These are phyloP conservation scores for Jamesozyma gamospora DNA, from an alignment of 805 yeast genomes.

Conservation along the genomic window DNA sequence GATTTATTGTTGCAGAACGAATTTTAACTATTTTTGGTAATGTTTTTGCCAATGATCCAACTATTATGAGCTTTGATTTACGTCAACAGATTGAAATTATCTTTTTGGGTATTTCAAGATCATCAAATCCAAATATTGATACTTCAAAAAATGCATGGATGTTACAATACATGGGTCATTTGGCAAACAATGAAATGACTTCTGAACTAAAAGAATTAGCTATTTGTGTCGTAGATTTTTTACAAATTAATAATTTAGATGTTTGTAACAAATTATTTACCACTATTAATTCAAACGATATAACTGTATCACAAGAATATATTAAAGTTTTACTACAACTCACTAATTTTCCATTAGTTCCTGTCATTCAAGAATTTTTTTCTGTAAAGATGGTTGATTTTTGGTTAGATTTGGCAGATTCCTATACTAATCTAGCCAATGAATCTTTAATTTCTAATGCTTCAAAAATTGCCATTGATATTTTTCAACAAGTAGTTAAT, in stretches of 20 bases:
- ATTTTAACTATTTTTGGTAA: slow-evolving; percentile 21
- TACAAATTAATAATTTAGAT: slow-evolving; percentile 25
- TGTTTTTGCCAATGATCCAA: slow-evolving; percentile 24
- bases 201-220: slow-evolving; percentile 27
- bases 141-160: slow-evolving; percentile 24
- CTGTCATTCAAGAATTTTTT: slow-evolving; percentile 50
- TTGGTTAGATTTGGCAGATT: slow-evolving; percentile 60
- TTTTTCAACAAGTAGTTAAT: slow-evolving; percentile 44
- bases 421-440: slow-evolving; percentile 33
- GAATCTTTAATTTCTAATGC: slow-evolving; percentile 22
- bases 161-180: slow-evolving; percentile 27
- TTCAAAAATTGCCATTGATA: slow-evolving; percentile 26
- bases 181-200: slow-evolving; percentile 24
- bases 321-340: slow-evolving; percentile 42
- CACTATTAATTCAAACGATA: slow-evolving; percentile 6
- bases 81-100: slow-evolving; percentile 24
- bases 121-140: slow-evolving; percentile 10
- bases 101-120: slow-evolving; percentile 24
- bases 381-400: slow-evolving; percentile 49
- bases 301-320: slow-evolving; percentile 25
- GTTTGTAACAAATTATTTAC: slow-evolving; percentile 28
- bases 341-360: slow-evolving; percentile 46
- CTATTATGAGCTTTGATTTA: slow-evolving; percentile 22
- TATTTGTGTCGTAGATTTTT: slow-evolving; percentile 25
- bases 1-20: slow-evolving; percentile 20